Evolutionary conservation across 1,284 basidiomycete species (phyloP).

Genomic region (Vanrija humicola): DNA sequence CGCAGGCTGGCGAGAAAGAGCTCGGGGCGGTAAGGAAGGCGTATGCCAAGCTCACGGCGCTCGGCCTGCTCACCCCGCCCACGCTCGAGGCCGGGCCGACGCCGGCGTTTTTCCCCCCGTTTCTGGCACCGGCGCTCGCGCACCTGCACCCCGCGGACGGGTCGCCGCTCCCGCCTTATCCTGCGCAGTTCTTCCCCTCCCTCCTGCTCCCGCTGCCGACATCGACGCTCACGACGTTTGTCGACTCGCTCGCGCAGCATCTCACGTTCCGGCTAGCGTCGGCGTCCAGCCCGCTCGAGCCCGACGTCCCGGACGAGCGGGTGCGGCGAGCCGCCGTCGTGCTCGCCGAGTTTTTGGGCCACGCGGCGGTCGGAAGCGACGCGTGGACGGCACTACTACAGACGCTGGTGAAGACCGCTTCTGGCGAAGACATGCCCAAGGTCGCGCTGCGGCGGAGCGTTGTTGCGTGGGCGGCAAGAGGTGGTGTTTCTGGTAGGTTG

Average conservation of each 20-base stretch:
- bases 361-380: conserved; percentile 23
- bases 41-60: conserved; percentile 25
- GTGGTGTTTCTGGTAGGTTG: conserved; percentile 7
- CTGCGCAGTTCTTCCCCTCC: conserved; percentile 55
- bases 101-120: conserved; percentile 30
- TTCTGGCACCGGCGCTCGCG: conserved; percentile 42
- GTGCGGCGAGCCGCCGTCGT: conserved; percentile 25
- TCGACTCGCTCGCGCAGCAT: conserved; percentile 25
- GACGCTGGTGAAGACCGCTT: not conserved
- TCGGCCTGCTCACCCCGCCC: conserved; percentile 30
- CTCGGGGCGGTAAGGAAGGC: conserved; percentile 17
- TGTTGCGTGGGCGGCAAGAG: conserved; percentile 33
- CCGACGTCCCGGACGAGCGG: conserved; percentile 18
- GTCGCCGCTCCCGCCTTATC: conserved; percentile 58
- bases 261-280: conserved; percentile 15
- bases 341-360: conserved; percentile 26
- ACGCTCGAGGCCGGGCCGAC: conserved; percentile 5
- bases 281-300: not conserved
- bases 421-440: not conserved
- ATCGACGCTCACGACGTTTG: conserved; percentile 43
- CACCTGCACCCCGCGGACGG: conserved; percentile 50
- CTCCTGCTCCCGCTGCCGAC: conserved; percentile 60
- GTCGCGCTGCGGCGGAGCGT: conserved; percentile 26
- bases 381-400: conserved; percentile 30
- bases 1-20: conserved; percentile 48